Base-by-base conservation (phyloP, 2,329 filamentous ascomycete species). In the Trichoderma sp. region DNA sequence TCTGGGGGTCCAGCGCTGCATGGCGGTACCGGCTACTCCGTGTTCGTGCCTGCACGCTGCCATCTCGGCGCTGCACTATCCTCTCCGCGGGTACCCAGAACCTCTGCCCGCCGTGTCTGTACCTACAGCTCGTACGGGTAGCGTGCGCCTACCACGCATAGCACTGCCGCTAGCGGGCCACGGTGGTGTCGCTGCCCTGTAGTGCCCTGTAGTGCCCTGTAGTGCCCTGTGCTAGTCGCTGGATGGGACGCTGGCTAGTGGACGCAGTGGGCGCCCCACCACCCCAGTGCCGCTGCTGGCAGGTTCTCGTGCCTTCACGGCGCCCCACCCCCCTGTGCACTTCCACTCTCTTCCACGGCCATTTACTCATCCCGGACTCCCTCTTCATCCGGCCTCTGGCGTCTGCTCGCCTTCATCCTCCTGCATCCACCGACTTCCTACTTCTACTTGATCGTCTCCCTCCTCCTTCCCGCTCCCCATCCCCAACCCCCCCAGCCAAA, bases 261-360 rank as follows among this genome's bases (percentile, higher is more conserved):
- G 58, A 43, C 51, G 56, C 46, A 43, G 39, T 43, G 39, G 39
- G 16, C 18, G 58, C 66, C 58, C 49, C 65, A 60, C 64, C 34
- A 55, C 64, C 68, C 46, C 43, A 37, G 58, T 37, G 63, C 30
- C 61, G 55, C 61, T 43, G 65, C 65, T 52, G 55, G 67, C 70
- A 71, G 65, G 65, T 70, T 67, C 55, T 67, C 66, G 64, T 65
- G 52, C 26, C 65, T 46, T 61, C 49, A 49, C n/a, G 18, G 39
- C 39, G 39, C 32, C 68, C 72, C 68, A 72, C 71, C 69, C 73
- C 65, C 69, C 70, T 70, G 74, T 76, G 70, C 72, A 73, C 72
- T 75, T 78, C 77, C 71, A 77, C 74, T 72, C 72, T 72, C 71
- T 75, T 78, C 77, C 75, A 79, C 77, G 67, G 34, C 68, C 43